Percentiles rank a stretch among this genome's conserved stretches.
Conservation (phyloP, 1,284 basidiomycete genomes). For the Apiotrichum brassicae region DNA sequence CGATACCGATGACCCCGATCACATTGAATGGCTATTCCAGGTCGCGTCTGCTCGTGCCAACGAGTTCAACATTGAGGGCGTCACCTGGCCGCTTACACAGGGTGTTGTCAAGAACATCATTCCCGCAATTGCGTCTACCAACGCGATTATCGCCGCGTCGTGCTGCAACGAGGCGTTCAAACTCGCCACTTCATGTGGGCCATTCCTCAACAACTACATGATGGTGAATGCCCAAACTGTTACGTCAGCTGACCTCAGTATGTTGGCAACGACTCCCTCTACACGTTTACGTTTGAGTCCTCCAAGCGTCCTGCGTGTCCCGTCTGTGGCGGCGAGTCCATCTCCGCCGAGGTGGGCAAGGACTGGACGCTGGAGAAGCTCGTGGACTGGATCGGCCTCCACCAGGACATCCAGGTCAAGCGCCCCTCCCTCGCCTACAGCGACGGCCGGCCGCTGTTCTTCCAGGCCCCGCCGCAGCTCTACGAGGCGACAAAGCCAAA, state of each 20-base stretch:
- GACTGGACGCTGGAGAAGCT: conserved; percentile 75
- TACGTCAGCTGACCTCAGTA: conserved; percentile 45
- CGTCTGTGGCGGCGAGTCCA: conserved; percentile 87
- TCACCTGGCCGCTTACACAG: conserved; percentile 95
- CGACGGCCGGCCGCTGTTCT: conserved; percentile 66
- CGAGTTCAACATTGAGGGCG: conserved; percentile 93
- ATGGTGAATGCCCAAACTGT: conserved; percentile 54
- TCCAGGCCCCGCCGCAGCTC: conserved; percentile 84
- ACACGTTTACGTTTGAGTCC: conserved; percentile 96
- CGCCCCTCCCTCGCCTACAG: conserved; percentile 72
- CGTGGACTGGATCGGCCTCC: conserved; percentile 75
- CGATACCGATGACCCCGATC: conserved; percentile 93
- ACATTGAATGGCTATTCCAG: conserved; percentile 89
- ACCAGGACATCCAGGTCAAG: conserved; percentile 91
- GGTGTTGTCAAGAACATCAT: conserved; percentile 99
- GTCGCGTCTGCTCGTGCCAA: conserved; percentile 73
- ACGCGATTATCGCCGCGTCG: conserved; percentile 91
- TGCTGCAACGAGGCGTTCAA: conserved; percentile 99
- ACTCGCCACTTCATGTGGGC: conserved; percentile 89
- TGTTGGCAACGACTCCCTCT: conserved; percentile 89
- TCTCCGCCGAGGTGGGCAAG: conserved; percentile 61
- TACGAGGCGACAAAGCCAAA: conserved; percentile 82
- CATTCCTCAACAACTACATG: conserved; percentile 97
- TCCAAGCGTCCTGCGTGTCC: conserved; percentile 90
- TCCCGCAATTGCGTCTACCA: conserved; percentile 93